Conservation (phyloP, 179 eudicot genomes). For the Silene coronaria region DNA sequence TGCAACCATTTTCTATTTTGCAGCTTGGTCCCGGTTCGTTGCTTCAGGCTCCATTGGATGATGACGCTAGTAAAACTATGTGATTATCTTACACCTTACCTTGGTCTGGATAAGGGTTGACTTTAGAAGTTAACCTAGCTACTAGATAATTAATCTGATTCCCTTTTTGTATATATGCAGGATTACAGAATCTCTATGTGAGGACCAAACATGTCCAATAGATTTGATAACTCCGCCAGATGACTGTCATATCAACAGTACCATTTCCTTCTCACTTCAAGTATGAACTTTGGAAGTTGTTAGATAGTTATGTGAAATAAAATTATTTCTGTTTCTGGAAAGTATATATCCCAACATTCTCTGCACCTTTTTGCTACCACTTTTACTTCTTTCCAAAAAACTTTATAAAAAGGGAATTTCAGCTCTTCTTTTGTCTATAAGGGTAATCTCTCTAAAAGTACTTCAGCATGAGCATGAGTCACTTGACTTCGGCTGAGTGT, state of each 20-base stretch:
- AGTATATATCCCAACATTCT: not conserved
- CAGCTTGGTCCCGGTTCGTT: constrained; percentile 84
- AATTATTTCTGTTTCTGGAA: not conserved
- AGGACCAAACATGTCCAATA: constrained; percentile 57
- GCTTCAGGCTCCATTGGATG: constrained; percentile 83
- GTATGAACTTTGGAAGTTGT: constrained; percentile 34
- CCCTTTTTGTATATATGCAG: constrained; percentile 30
- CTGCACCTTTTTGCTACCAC: not conserved
- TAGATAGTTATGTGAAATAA: not conserved
- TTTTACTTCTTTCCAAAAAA: not conserved
- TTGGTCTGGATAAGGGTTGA: constrained; percentile 1
- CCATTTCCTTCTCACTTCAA: constrained; percentile 72
- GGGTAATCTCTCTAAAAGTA: not conserved
- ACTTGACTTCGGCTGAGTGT: not conserved
- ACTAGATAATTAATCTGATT: not conserved
- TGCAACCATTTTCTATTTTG: constrained; percentile 17
- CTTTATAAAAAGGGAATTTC: too few relatives aligned
- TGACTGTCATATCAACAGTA: constrained; percentile 83
- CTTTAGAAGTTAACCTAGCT: constrained; percentile 4
- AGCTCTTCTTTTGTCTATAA: not conserved
- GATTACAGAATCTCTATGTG: constrained; percentile 64
- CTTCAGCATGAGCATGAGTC: not conserved
- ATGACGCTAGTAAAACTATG: constrained; percentile 63
- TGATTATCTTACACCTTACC: constrained; percentile 33
- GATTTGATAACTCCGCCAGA: constrained; percentile 80